phyloP scores from a whole-genome alignment of 306 rosid species.

The Vicia sativa region DNA sequence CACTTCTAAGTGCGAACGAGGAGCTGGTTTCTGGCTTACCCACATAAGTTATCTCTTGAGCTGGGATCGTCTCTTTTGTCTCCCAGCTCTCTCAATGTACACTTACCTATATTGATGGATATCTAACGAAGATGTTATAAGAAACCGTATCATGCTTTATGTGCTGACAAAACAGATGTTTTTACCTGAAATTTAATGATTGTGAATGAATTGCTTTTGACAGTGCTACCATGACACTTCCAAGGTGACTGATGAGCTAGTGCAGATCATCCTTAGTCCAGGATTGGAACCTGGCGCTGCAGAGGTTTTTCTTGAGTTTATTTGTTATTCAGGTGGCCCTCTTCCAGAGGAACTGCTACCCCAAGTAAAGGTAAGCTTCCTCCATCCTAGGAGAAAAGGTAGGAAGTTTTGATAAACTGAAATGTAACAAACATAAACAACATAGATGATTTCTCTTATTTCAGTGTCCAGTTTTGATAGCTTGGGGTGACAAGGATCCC shows the following conservation, averaged over 20 bases:
- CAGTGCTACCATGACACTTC: conserved; percentile 95
- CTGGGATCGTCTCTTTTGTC: background rate
- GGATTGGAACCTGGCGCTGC: conserved; percentile 95
- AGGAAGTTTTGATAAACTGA: conserved; percentile 34
- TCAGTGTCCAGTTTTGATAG: conserved; percentile 91
- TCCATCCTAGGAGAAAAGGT: background rate
- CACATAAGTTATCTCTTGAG: background rate
- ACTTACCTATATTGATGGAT: background rate
- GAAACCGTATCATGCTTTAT: conserved; percentile 20
- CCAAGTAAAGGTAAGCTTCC: conserved; percentile 64
- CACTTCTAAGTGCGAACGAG: conserved; percentile 5
- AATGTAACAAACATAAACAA: conserved; percentile 24
- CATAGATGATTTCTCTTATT: conserved; percentile 13
- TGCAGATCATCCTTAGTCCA: conserved; percentile 78
- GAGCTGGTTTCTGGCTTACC: background rate
- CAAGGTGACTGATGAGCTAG: conserved; percentile 87
- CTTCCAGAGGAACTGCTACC: conserved; percentile 97
- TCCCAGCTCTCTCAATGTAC: conserved; percentile 6
- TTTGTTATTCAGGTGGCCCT: conserved; percentile 93
- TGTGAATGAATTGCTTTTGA: conserved; percentile 38
- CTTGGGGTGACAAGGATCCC: conserved; percentile 99
- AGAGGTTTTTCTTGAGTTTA: conserved; percentile 88
- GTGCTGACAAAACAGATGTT: conserved; percentile 19
- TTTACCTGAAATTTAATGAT: conserved; percentile 26
- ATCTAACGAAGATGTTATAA: conserved; percentile 11